Evolutionary conservation across 768 basidiomycete species (phyloP).

Genomic region (Trametes cinnabarina): DNA sequence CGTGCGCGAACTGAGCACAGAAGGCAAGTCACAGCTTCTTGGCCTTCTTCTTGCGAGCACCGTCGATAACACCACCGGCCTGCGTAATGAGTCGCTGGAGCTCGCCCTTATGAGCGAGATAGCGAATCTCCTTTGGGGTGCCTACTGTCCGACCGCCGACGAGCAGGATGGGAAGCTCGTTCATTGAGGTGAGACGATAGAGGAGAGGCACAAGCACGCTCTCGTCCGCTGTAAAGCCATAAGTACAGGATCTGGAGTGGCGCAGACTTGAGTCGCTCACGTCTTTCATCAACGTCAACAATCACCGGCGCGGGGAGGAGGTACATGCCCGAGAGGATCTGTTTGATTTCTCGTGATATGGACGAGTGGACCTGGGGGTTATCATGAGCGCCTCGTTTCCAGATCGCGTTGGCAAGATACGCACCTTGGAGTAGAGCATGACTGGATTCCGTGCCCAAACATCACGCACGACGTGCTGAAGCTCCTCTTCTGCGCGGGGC

Average conservation of each 20-base stretch:
- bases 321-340: conserved; percentile 51
- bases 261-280: conserved; percentile 25
- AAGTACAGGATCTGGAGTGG: background rate
- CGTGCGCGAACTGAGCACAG: background rate
- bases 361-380: conserved; percentile 56
- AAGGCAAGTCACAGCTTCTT: conserved; percentile 26
- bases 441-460: conserved; percentile 76
- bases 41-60: conserved; percentile 50
- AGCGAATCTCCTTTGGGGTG: conserved; percentile 48
- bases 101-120: conserved; percentile 48
- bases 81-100: conserved; percentile 47
- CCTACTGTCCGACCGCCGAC: conserved; percentile 58
- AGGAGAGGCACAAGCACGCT: conserved; percentile 62
- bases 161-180: conserved; percentile 64
- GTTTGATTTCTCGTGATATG: conserved; percentile 63
- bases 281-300: conserved; percentile 68
- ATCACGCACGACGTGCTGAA: conserved; percentile 55
- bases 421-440: conserved; percentile 70
- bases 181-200: conserved; percentile 51
- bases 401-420: conserved; percentile 3
- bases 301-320: conserved; percentile 63
- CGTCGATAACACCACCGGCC: conserved; percentile 59
- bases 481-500: conserved; percentile 57
- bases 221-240: conserved; percentile 48
- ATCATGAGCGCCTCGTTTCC: background rate